Conservation (phyloP, 208 protist species). For the Trypanosoma grayi region DNA sequence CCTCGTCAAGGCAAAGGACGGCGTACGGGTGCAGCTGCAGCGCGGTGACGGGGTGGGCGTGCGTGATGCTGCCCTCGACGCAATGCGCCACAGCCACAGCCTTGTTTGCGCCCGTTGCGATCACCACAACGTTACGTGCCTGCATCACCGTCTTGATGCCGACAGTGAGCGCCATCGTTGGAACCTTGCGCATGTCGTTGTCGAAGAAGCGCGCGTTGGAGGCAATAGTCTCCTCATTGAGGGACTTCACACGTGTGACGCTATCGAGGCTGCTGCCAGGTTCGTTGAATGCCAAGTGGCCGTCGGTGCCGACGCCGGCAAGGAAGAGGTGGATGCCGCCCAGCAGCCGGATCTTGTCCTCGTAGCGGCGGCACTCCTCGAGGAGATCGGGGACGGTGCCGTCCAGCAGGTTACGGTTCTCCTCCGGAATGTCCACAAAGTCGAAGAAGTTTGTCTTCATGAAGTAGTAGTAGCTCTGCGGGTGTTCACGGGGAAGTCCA, state of each 20-base stretch:
- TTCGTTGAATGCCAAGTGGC: slow-evolving; percentile 96
- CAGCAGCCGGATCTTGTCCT: slow-evolving; percentile 84
- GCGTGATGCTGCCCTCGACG: slow-evolving; percentile 89
- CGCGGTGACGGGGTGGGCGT: slow-evolving; percentile 93
- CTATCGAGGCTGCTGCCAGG: slow-evolving; percentile 90
- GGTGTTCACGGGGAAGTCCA: slow-evolving; percentile 84
- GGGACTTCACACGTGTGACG: slow-evolving; percentile 91
- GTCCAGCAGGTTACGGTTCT: slow-evolving; percentile 93
- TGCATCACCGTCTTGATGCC: slow-evolving; percentile 93
- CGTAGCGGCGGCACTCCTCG: slow-evolving; percentile 91
- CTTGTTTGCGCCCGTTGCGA: slow-evolving; percentile 91
- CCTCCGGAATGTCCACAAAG: slow-evolving; percentile 90
- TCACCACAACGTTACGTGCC: slow-evolving; percentile 81
- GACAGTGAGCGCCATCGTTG: slow-evolving; percentile 95
- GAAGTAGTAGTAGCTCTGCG: slow-evolving; percentile 95
- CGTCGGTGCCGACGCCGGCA: slow-evolving; percentile 92
- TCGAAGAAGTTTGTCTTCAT: slow-evolving; percentile 96
- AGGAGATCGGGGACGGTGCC: slow-evolving; percentile 88
- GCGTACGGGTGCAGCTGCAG: slow-evolving; percentile 86
- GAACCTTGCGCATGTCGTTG: slow-evolving; percentile 87
- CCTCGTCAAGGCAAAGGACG: slow-evolving; percentile 92
- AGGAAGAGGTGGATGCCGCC: slow-evolving; percentile 96
- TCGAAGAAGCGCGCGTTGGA: slow-evolving; percentile 95
- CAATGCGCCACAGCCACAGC: slow-evolving; percentile 84
- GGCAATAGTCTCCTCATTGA: slow-evolving; percentile 93